Conservation (phyloP, 257 asterid species). For the Voacanga thouarsii region DNA sequence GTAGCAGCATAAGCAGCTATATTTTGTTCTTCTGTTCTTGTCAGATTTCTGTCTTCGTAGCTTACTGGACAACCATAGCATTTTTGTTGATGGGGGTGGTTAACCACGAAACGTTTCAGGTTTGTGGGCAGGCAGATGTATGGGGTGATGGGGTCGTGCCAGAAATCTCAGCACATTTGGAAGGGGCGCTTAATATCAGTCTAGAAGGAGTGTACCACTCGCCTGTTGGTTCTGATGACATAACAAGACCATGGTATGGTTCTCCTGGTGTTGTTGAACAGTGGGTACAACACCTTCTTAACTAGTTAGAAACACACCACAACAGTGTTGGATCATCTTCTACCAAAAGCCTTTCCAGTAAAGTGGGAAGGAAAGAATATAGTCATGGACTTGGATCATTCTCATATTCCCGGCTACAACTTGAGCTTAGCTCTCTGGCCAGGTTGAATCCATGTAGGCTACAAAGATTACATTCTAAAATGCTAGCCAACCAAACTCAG, state of each 20-base stretch:
- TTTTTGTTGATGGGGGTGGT: background rate
- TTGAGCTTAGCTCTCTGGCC: background rate
- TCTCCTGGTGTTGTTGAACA: constrained; percentile 73
- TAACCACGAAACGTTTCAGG: constrained; percentile 40
- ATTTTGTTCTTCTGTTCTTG: background rate
- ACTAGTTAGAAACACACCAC: constrained; percentile 16
- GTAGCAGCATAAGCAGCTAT: background rate
- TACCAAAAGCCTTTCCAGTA: background rate
- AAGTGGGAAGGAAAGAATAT: background rate
- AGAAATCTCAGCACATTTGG: constrained; percentile 82
- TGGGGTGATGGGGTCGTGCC: constrained; percentile 98
- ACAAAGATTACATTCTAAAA: no score
- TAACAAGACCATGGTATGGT: constrained; percentile 85
- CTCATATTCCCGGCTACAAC: background rate
- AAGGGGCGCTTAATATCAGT: constrained; percentile 77
- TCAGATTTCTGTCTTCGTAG: background rate
- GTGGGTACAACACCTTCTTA: constrained; percentile 80
- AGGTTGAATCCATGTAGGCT: background rate
- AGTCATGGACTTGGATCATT: background rate
- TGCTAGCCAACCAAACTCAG: background rate
- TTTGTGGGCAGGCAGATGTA: constrained; percentile 84
- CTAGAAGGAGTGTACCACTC: constrained; percentile 83
- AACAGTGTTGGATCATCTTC: background rate
- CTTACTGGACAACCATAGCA: background rate
- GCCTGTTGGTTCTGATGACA: constrained; percentile 78